Conservation (phyloP, 345 rosid species). For the Pelargonium nanum region DNA sequence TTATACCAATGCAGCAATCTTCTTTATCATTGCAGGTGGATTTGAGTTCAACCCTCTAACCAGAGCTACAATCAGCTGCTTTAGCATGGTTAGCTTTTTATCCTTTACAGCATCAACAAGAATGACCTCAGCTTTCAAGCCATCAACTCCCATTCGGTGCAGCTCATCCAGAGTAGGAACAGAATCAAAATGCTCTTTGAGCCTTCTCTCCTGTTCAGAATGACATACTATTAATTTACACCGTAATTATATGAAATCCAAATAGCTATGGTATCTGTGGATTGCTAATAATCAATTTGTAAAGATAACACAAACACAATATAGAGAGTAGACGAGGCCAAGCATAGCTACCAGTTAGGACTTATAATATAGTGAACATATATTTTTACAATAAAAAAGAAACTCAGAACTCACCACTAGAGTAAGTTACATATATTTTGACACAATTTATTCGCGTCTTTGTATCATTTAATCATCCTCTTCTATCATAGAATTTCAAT, state of each 20-base stretch:
- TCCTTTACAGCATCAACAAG: conserved; percentile 80
- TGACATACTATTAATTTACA: conserved; percentile 5
- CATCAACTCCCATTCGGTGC: conserved; percentile 66
- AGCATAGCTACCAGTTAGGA: not conserved
- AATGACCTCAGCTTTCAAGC: conserved; percentile 66
- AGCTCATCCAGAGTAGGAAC: conserved; percentile 87
- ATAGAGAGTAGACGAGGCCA: not conserved
- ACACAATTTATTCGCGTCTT: too few species aligned
- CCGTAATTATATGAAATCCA: not conserved
- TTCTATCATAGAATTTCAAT: too few species aligned
- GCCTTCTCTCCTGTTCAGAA: conserved; percentile 68
- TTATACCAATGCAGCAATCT: conserved; percentile 85
- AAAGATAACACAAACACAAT: not conserved
- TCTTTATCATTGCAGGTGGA: conserved; percentile 78
- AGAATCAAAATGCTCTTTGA: conserved; percentile 55
- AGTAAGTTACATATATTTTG: too few species aligned
- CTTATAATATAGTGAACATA: too few species aligned
- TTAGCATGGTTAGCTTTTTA: conserved; percentile 76
- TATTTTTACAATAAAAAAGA: not conserved
- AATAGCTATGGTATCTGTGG: not conserved
- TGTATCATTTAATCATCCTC: too few species aligned
- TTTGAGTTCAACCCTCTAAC: conserved; percentile 83
- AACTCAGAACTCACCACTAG: too few species aligned
- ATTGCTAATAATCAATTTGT: not conserved
- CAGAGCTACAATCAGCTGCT: conserved; percentile 61